phyloP scores from a whole-genome alignment of 2,329 filamentous ascomycete genomes.

The Metarhizium brunneum region DNA sequence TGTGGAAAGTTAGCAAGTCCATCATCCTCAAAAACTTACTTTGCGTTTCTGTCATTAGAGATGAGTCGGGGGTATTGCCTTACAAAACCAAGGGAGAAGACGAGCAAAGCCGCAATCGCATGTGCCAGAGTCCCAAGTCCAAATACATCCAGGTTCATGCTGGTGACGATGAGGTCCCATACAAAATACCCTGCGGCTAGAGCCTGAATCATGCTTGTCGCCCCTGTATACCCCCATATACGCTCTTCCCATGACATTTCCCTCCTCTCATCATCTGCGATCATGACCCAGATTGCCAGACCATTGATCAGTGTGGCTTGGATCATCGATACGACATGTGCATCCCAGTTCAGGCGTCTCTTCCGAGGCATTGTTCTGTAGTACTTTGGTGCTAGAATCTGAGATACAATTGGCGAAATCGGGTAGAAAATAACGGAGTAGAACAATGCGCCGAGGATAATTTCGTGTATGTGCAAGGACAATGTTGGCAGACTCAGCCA shows the following conservation, averaged over 20 bases:
- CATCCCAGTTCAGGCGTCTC: conserved; percentile 68
- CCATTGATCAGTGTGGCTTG: conserved; percentile 65
- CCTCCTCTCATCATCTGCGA: conserved; percentile 55
- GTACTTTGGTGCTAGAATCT: conserved; percentile 47
- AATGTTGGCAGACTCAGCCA: conserved; percentile 54
- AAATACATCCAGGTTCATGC: conserved; percentile 60
- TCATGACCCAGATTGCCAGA: conserved; percentile 67
- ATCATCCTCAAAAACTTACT: neutral
- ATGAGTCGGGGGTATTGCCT: conserved; percentile 24
- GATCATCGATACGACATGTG: conserved; percentile 75
- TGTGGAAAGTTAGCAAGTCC: conserved; percentile 23
- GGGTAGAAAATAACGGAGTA: conserved; percentile 61
- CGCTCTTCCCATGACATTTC: conserved; percentile 58
- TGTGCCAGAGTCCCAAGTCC: conserved; percentile 70
- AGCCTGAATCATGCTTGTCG: conserved; percentile 62
- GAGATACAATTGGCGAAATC: conserved; percentile 59
- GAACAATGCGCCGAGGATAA: conserved; percentile 53
- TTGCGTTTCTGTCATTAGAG: neutral
- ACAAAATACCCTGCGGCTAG: conserved; percentile 75
- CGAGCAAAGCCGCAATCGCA: conserved; percentile 61
- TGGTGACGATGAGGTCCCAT: conserved; percentile 69
- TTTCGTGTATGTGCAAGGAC: conserved; percentile 69
- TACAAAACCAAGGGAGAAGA: conserved; percentile 74
- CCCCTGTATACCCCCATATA: conserved; percentile 70
- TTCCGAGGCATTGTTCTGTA: conserved; percentile 58